Evolutionary conservation across 2,329 filamentous ascomycete genomes (phyloP), one percentile per base, ranked within the genome.

Genomic region (Cercospora sp.): DNA sequence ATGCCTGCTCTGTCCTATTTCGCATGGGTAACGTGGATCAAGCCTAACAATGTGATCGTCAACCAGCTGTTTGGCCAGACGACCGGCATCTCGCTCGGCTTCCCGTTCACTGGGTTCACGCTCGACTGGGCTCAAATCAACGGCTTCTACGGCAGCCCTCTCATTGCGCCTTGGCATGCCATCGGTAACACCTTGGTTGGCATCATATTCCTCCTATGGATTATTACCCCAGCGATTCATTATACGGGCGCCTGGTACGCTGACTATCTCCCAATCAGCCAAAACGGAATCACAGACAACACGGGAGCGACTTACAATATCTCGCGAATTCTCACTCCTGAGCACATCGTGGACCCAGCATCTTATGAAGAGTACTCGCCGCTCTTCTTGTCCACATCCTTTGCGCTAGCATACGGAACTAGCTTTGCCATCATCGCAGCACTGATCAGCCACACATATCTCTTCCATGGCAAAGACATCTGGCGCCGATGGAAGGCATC

Each of bases 1-100:
- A 89, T 94, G 83, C 93, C 93, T 5, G 92, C 91, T 1, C 84
- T 96, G 74, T 94, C 91, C 79, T 94, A 94, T 79, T 96, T 96
- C 83, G 95, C 89, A 77, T 90, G 95, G 70, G 83, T 96, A 66
- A 96, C 93, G 4, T 96, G 93, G 93, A 68, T 94, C 76, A 91
- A 91, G 8, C 93, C 93, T 0, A 88, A 92, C 73, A 95, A 90
- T 73, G 91, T 95, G 12, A 87, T 95, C 5, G 81, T 95, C 39
- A 71, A 71, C 31, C 70, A 72, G 55, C 64, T 76, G 3, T 75
- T 75, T 28, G 74, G 74, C n/a, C 69, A 72, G 39, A 64, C 66
- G 0, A 75, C 70, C 31, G 74, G 74, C 3, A 64, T 75, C 58
- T 72, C 73, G 26, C 67, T 75, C 6, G 70, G 71, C 18, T 74